These are phyloP conservation scores for Phytophthora tubulina DNA, from an alignment of 352 stramenopile genomes.

Conservation along the genomic window DNA sequence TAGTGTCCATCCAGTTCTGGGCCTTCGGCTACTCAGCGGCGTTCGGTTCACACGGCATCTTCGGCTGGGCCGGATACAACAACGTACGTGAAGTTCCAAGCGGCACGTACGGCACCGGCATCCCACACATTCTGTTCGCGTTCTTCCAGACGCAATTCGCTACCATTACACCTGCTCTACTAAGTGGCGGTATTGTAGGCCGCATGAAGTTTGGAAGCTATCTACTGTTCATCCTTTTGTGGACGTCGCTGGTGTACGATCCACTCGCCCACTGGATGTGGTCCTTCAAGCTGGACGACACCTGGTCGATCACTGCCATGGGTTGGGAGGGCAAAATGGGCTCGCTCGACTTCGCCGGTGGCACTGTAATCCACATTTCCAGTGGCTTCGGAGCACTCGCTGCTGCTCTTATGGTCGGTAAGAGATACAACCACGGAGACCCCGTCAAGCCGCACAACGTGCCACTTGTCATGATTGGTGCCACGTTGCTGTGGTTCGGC, in stretches of 20 bases:
- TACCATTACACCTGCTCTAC: slow-evolving; percentile 77
- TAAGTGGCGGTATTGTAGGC: slow-evolving; percentile 84
- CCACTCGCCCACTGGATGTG: slow-evolving; percentile 88
- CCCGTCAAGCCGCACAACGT: slow-evolving; percentile 84
- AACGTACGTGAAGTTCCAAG: slow-evolving; percentile 59
- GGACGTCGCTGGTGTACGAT: slow-evolving; percentile 87
- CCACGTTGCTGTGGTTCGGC: slow-evolving; percentile 83
- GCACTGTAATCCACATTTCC: slow-evolving; percentile 87
- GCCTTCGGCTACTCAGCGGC: slow-evolving; percentile 80
- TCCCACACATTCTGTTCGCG: slow-evolving; percentile 79
- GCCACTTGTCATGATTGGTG: slow-evolving; percentile 83
- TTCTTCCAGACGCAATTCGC: slow-evolving; percentile 90
- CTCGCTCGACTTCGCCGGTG: slow-evolving; percentile 81
- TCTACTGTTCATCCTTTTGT: slow-evolving; percentile 82
- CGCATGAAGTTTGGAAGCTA: slow-evolving; percentile 86
- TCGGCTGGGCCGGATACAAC: slow-evolving; percentile 71
- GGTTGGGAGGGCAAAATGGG: slow-evolving; percentile 80
- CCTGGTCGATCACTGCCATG: slow-evolving; percentile 51
- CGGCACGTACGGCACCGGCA: slow-evolving; percentile 64
- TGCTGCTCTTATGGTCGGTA: slow-evolving; percentile 71
- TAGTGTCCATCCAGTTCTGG: slow-evolving; percentile 88
- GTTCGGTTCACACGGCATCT: slow-evolving; percentile 73
- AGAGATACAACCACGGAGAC: slow-evolving; percentile 79
- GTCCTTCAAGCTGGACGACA: slow-evolving; percentile 68
- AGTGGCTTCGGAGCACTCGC: slow-evolving; percentile 79